Evolutionary conservation across 257 asterid genomes (phyloP).

Genomic region (Fraxinus quadrangulata): DNA sequence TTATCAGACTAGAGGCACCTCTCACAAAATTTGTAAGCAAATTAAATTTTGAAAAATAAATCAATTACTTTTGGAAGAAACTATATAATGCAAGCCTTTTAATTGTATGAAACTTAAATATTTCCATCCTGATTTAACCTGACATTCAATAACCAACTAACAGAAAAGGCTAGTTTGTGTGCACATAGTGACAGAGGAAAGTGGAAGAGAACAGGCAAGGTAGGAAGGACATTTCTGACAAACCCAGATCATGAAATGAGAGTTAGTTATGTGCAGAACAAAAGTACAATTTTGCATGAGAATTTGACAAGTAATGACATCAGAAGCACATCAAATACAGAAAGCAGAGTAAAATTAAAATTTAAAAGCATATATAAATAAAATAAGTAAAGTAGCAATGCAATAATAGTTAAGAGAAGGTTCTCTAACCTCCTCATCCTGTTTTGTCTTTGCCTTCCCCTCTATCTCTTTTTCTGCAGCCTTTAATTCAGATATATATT

Average conservation of each 20-base stretch:
- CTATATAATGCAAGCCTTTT: neutral
- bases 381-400: slow-evolving; percentile 1
- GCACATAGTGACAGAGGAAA: neutral
- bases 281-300: neutral
- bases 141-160: neutral
- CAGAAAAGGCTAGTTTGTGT: neutral
- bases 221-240: neutral
- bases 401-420: slow-evolving; percentile 12
- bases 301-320: neutral
- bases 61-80: neutral
- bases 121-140: neutral
- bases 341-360: neutral
- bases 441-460: slow-evolving; percentile 60
- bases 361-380: slow-evolving; percentile 5
- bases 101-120: neutral
- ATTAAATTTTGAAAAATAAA: neutral
- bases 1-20: neutral
- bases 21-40: neutral
- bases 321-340: neutral
- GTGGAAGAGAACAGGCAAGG: neutral
- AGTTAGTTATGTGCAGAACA: slow-evolving; percentile 3
- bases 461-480: slow-evolving; percentile 67
- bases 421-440: slow-evolving; percentile 71
- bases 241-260: slow-evolving; percentile 11
- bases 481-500: slow-evolving; percentile 71